A percentile compares a stretch with the other conserved stretches of the same genome.
Conservation (phyloP, 208 protist species). For the Leishmania gerbilli region DNA sequence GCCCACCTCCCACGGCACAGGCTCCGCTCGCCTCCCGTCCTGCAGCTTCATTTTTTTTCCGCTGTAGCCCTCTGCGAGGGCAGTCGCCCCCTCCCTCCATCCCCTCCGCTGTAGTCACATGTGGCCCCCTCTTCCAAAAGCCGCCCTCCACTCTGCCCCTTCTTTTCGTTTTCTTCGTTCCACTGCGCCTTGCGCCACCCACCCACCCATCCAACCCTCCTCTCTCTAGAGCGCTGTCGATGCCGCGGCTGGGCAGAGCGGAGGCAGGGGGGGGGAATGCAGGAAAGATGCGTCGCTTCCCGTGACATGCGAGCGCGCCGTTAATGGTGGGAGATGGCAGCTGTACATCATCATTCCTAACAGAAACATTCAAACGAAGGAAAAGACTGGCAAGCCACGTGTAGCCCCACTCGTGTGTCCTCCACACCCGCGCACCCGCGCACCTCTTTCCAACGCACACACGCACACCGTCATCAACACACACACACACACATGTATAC, state of each 20-base stretch:
- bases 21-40: not conserved
- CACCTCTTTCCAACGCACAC: not conserved
- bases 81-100: not conserved
- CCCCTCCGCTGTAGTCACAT: not conserved
- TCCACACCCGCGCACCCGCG: not conserved
- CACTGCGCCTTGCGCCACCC: not conserved
- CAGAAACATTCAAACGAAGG: not conserved
- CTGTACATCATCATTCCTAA: not conserved
- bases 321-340: not conserved
- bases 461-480: not conserved
- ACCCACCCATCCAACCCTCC: not conserved
- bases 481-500: not conserved
- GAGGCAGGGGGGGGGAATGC: not conserved
- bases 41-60: not conserved
- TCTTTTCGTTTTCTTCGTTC: not conserved
- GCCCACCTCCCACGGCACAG: not conserved
- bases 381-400: not conserved
- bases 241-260: not conserved
- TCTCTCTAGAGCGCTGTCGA: not conserved
- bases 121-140: not conserved
- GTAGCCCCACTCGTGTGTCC: not conserved
- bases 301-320: not conserved
- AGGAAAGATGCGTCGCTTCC: not conserved
- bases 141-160: not conserved
- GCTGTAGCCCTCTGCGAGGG: not conserved